Evolutionary conservation across 2,329 filamentous ascomycete species (phyloP), one percentile per base, ranked within the genome.

Genomic region (Byssothecium circinans): DNA sequence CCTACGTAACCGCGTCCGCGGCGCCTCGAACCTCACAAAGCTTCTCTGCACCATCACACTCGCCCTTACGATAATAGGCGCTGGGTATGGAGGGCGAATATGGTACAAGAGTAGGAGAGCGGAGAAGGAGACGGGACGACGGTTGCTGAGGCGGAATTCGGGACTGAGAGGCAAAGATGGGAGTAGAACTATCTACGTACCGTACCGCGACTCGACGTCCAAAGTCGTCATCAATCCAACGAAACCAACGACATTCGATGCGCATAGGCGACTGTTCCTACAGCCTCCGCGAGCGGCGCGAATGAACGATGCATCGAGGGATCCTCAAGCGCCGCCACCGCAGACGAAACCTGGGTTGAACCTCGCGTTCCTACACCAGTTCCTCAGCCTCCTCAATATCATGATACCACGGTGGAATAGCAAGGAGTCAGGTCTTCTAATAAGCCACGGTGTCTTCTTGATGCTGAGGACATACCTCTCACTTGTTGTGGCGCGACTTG

Each of bases 351-450:
- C 94, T 0, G 94, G 94, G 0, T 76, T 99, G 32, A 99, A 99
- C 67, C 79, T 99, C 49, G 94, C 94, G 10, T 99, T 99, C 64
- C 73, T 99, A 43, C 94, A 99, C 69, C 94, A 99, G 72, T 97
- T 99, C 62, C 79, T 97, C 42, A 96, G 92, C 65, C 75, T 99
- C 45, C 84, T 97, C 75, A 96, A 91, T 73, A 97, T 99, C 66
- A 95, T 97, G 90, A 88, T 99, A 53, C 94, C 94, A 5, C 80
- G 92, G 54, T 96, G 92, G 88, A 87, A 87, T 14, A 96, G 91
- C 70, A 99, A 99, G 70, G 94, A 97, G 75, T 91, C 92, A 0
- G 92, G 91, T 1, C 75, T 99, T 54, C 77, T 99, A 23, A 73
- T 96, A 53, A 94, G 91, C 63, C 94, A 99, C 65, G 87, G 89